Conservation (phyloP, 495 filamentous ascomycete genomes). For the Aspergillus indologenus region DNA sequence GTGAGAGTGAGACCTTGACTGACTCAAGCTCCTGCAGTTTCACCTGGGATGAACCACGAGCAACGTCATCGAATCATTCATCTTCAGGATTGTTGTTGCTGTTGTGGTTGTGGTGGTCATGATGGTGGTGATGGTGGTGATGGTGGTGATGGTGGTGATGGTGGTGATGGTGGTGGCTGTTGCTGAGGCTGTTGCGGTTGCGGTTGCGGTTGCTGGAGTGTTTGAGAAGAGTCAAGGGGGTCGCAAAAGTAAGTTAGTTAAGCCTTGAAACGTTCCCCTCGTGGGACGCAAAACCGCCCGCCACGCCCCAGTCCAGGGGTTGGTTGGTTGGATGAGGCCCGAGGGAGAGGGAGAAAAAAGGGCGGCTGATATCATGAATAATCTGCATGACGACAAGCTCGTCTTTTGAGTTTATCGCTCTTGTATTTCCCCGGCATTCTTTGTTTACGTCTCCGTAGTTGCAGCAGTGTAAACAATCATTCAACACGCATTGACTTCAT, state of each 20-base stretch:
- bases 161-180: too few relatives aligned
- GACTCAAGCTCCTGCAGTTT: conserved; percentile 1
- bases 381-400: too few relatives aligned
- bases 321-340: too few relatives aligned
- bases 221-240: not conserved
- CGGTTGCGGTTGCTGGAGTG: not conserved
- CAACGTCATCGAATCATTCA: not conserved
- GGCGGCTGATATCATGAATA: too few relatives aligned
- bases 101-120: too few relatives aligned
- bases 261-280: not conserved
- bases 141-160: too few relatives aligned
- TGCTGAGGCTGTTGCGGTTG: not conserved
- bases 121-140: too few relatives aligned
- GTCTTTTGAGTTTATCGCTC: too few relatives aligned
- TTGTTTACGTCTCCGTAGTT: not conserved
- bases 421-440: not conserved
- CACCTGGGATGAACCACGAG: not conserved
- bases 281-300: not conserved
- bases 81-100: too few relatives aligned
- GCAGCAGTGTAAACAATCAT: not conserved
- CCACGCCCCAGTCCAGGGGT: too few relatives aligned
- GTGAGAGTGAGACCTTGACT: not conserved
- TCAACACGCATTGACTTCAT: too few relatives aligned
- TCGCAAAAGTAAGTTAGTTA: not conserved
- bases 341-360: too few relatives aligned